Base-by-base conservation (phyloP, 2,329 filamentous ascomycete species). In the Epicoccum nigrum region DNA sequence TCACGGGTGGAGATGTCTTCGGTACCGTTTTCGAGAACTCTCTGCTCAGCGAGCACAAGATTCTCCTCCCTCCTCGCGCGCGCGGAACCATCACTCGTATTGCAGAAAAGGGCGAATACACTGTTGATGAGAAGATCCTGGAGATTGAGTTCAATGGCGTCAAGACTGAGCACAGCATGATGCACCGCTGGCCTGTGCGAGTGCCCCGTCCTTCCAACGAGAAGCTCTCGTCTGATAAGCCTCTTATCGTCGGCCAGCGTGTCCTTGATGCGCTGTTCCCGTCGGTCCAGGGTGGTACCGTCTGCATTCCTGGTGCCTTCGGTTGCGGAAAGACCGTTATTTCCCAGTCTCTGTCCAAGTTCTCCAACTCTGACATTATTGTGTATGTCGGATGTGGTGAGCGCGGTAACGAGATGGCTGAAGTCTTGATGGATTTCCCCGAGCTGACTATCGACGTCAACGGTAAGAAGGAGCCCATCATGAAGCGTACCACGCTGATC, bases 281-380 rank as follows among this genome's bases (percentile, higher is more conserved):
- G 45, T 88, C 89, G 80, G 94, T 99, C 8, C 92, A 96, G 79
- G 94, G 94, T 75, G 94, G 94, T 73, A 99, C 94, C 35, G 92
- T 97, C 62, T 96, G 93, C 72, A 99, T 99, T 71, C 94, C 94
- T 20, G 94, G 94, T 73, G 94, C 94, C 77, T 99, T 99, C 74
- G 94, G 94, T 61, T 99, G 94, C 71, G 94, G 94, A 72, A 99
- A 99, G 86, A 99, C 94, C 68, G 94, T 99, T 80, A 99, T 99
- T 78, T 92, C 88, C 70, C 94, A 99, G 79, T 96, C 91, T 55
- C 89, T 99, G 59, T 99, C 94, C 76, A 99, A 99, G 79, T 99
- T 99, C 82, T 99, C 94, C 71, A 99, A 99, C 86, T 94, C 89
- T 75, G 94, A 99, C 74, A 90, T 97, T 70, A 99, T 99, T 64